Evolutionary conservation across 176 grass and related monocot species (phyloP).

Genomic region (Triticum monococcum): DNA sequence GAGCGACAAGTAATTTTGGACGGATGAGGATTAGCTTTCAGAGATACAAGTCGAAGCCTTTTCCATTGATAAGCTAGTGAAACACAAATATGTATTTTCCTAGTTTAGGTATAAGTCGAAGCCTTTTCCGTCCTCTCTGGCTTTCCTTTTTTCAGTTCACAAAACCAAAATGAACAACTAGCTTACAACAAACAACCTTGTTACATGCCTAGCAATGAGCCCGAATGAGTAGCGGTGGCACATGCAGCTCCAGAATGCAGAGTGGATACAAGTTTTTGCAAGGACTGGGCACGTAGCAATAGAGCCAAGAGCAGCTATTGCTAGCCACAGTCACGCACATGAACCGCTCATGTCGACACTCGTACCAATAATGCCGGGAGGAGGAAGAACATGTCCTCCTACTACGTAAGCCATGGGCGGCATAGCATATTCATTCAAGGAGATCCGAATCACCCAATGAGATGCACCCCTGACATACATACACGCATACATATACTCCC

Average conservation of each 20-base stretch:
- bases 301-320: not conserved
- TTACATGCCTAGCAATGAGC: not conserved
- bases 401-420: not conserved
- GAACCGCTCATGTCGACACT: not conserved
- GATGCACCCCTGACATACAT: not conserved
- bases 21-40: no score
- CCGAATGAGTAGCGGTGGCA: not conserved
- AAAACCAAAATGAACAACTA: not conserved
- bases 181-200: not conserved
- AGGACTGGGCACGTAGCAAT: not conserved
- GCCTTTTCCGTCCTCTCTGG: no score
- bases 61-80: no score
- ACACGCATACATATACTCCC: not conserved
- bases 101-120: no score
- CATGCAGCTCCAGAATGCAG: not conserved
- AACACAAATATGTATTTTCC: no score
- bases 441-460: conserved; percentile 3
- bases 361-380: not conserved
- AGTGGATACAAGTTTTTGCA: not conserved
- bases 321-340: not conserved
- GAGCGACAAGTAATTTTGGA: no score
- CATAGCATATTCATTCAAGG: not conserved
- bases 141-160: no score
- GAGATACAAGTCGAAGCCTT: no score
- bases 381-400: not conserved